Evolutionary conservation across 192 early-diverging fungal species (phyloP).

Genomic region (Coemansia sp.): DNA sequence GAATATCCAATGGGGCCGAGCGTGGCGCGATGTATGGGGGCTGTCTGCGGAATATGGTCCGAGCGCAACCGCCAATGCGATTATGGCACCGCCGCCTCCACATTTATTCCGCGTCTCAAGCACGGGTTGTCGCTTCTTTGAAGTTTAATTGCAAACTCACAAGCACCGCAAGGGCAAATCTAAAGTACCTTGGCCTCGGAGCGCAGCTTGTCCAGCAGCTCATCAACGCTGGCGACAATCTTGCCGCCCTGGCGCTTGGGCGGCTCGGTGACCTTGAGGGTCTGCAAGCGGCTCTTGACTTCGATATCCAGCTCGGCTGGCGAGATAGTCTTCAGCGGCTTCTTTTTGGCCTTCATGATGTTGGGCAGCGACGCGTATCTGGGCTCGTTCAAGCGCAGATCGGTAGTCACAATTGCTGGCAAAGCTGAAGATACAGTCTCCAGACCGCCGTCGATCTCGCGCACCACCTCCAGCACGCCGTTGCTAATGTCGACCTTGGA

Average conservation of each 20-base stretch:
- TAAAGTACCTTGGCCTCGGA: slow-evolving; percentile 74
- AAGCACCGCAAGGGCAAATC: too few species aligned
- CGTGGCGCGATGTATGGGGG: too few species aligned
- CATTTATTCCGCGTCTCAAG: too few species aligned
- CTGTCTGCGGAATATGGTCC: too few species aligned
- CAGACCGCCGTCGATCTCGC: slow-evolving; percentile 97
- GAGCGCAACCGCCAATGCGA: too few species aligned
- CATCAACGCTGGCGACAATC: slow-evolving; percentile 90
- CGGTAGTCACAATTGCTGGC: slow-evolving; percentile 93
- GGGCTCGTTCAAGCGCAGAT: slow-evolving; percentile 93
- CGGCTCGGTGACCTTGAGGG: slow-evolving; percentile 87
- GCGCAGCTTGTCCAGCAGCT: slow-evolving; percentile 83
- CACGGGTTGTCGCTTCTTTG: too few species aligned
- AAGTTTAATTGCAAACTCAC: too few species aligned
- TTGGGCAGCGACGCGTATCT: slow-evolving; percentile 87
- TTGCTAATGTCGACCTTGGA: slow-evolving; percentile 83
- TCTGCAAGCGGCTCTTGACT: slow-evolving; percentile 76
- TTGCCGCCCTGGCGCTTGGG: slow-evolving; percentile 87
- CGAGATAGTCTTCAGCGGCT: slow-evolving; percentile 76
- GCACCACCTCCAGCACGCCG: slow-evolving; percentile 72
- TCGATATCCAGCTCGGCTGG: slow-evolving; percentile 82
- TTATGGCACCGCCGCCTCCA: too few species aligned
- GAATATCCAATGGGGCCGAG: too few species aligned
- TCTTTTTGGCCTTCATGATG: slow-evolving; percentile 99
- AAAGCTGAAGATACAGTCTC: slow-evolving; percentile 80